Base-by-base conservation (phyloP, 2,329 filamentous ascomycete species). In the Fusarium transvaalense region DNA sequence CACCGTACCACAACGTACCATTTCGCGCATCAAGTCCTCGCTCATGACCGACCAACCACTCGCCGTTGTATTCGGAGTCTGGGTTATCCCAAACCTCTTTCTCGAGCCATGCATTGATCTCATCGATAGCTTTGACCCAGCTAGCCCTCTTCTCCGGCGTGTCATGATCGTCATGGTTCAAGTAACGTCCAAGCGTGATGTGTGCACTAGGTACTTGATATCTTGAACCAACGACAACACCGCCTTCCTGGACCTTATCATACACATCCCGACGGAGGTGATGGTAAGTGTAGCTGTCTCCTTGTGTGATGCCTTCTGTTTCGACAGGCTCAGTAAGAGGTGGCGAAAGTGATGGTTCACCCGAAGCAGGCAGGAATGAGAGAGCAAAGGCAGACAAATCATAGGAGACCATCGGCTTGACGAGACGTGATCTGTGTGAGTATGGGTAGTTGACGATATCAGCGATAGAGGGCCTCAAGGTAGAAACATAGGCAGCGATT, bases 121-220 rank as follows among this genome's bases (percentile, higher is more conserved):
- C 83, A 42, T 96, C 92, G 50, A 97, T 90, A 52, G 85, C 85
- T 15, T 84, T 79, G 15, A 97, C 83, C 83, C 94, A 90, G n/a
- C 74, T 78, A 72, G 82, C 78, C 71, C 94, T 85, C 76, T 87
- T 88, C 60, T 82, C 82, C 1, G 82, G 82, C 10, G 84, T 85
- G 37, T 85, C 83, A 72, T 90, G 87, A 68, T 94, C 92, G 14
- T 84, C 81, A 39, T 88, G 85, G 12, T 84, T 85, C 42, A 97
- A 85, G 76, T 96, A 97, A 5, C 95, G 85, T 1, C 88, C 94
- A 59, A 98, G 86, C 0, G 95, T 97, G 75, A 97, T 86, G 81
- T 98, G 95, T 17, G 93, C 93, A 46, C 92, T 95, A 3, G 94
- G 94, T 3, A 97, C 93, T 25, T 94, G 89, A 77, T 97, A 98